A percentile compares a stretch with the other conserved stretches of the same genome.
Evolutionary conservation across 257 asterid species (phyloP).

Genomic region (Leonotis leonurus): DNA sequence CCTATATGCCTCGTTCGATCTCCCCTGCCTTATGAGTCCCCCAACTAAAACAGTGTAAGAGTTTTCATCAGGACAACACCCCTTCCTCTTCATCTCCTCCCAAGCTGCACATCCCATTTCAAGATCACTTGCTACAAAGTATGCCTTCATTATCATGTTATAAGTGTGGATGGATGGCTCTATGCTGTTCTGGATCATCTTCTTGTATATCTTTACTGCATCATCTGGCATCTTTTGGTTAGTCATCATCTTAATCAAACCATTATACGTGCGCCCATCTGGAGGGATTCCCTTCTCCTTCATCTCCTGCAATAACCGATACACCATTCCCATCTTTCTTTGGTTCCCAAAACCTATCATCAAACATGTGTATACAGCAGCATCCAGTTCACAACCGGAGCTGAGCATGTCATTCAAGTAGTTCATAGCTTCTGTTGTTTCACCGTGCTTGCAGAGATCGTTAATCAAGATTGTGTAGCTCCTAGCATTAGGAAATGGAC

Average conservation of each 20-base stretch:
- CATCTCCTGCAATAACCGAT: slow-evolving; percentile 60
- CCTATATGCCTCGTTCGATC: slow-evolving; percentile 53
- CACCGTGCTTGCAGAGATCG: slow-evolving; percentile 59
- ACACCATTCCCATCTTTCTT: slow-evolving; percentile 60
- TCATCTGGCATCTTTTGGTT: slow-evolving; percentile 63
- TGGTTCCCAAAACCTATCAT: slow-evolving; percentile 70
- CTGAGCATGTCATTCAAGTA: slow-evolving; percentile 56
- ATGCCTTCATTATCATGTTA: slow-evolving; percentile 82
- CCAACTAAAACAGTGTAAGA: slow-evolving; percentile 60
- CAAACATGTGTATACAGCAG: slow-evolving; percentile 65
- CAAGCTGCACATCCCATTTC: slow-evolving; percentile 67
- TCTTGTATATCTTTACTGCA: slow-evolving; percentile 71
- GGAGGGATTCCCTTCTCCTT: slow-evolving; percentile 61
- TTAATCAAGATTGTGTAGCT: slow-evolving; percentile 61
- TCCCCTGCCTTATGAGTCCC: slow-evolving; percentile 74
- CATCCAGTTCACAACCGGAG: slow-evolving; percentile 57
- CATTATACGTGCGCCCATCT: slow-evolving; percentile 64
- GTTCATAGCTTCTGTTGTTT: slow-evolving; percentile 47
- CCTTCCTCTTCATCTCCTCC: slow-evolving; percentile 84
- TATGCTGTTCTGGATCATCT: slow-evolving; percentile 48
- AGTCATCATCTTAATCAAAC: slow-evolving; percentile 71
- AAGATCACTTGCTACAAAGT: slow-evolving; percentile 42
- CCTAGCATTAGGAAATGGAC: slow-evolving; percentile 61
- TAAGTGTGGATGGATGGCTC: slow-evolving; percentile 69
- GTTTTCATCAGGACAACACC: slow-evolving; percentile 89